Conservation (phyloP, 2,329 filamentous ascomycete species). For the Ascochyta koolunga region DNA sequence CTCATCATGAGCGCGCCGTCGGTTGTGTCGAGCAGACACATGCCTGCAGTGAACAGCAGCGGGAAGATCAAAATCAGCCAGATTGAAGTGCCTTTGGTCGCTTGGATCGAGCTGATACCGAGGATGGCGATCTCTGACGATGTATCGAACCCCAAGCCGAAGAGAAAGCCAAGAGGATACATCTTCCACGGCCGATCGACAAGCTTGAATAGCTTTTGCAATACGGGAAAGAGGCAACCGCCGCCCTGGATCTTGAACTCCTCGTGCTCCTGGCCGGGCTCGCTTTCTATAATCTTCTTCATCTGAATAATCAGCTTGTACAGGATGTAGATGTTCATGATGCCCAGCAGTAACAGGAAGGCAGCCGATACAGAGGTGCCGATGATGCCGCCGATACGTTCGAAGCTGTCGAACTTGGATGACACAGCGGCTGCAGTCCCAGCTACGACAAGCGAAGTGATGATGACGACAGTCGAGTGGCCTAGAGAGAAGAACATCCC, state of each 20-base stretch:
- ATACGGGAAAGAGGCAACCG: slow-evolving; percentile 73
- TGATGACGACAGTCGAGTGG: slow-evolving; percentile 89
- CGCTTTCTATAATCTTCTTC: slow-evolving; percentile 62
- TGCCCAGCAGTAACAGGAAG: slow-evolving; percentile 80
- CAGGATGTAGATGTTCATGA: slow-evolving; percentile 86
- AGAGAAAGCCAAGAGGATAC: slow-evolving; percentile 88
- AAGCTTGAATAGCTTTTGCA: slow-evolving; percentile 78
- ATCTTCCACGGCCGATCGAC: slow-evolving; percentile 87
- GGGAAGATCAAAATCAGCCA: slow-evolving; percentile 96
- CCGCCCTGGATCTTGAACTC: slow-evolving; percentile 75
- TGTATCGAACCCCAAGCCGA: slow-evolving; percentile 90
- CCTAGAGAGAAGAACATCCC: slow-evolving; percentile 94
- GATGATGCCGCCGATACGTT: slow-evolving; percentile 82
- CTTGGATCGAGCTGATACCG: slow-evolving; percentile 88
- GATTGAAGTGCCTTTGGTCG: slow-evolving; percentile 81
- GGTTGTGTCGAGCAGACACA: slow-evolving; percentile 92
- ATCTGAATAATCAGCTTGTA: slow-evolving; percentile 76
- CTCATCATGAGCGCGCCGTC: slow-evolving; percentile 96
- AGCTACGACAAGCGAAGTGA: slow-evolving; percentile 90
- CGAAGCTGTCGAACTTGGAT: slow-evolving; percentile 79
- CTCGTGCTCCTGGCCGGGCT: slow-evolving; percentile 54
- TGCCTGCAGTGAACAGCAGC: slow-evolving; percentile 86
- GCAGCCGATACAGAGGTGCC: slow-evolving; percentile 85
- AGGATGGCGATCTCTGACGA: slow-evolving; percentile 91
- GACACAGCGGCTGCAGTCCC: slow-evolving; percentile 86